phyloP scores from a whole-genome alignment of 371 early-diverging fungal genomes.

The Sporodiniella umbellata region DNA sequence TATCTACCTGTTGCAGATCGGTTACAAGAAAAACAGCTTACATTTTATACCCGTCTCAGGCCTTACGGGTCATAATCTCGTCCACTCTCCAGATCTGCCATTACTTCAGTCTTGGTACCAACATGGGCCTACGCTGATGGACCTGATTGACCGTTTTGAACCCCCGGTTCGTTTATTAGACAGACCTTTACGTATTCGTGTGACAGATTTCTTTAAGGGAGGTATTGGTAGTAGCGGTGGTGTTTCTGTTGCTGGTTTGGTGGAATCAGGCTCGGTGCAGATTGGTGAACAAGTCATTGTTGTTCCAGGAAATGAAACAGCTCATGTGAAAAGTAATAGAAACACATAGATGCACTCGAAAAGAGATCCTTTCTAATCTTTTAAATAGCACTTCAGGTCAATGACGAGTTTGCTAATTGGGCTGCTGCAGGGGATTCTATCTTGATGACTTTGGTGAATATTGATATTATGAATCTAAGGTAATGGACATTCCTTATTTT shows the following conservation, averaged over 20 bases:
- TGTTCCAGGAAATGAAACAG: constrained; percentile 79
- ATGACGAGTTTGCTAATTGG: constrained; percentile 73
- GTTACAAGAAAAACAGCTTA: constrained; percentile 71
- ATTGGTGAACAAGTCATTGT: constrained; percentile 80
- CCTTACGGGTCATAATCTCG: constrained; percentile 82
- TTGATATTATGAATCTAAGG: constrained; percentile 81
- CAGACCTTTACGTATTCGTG: constrained; percentile 78
- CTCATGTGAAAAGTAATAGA: constrained; percentile 76
- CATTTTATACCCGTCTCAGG: constrained; percentile 88
- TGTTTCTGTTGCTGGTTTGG: constrained; percentile 80
- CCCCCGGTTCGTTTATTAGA: constrained; percentile 74
- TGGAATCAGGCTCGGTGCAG: constrained; percentile 85
- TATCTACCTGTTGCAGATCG: constrained; percentile 68
- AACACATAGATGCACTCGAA: not conserved
- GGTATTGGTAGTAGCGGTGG: constrained; percentile 63
- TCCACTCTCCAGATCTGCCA: constrained; percentile 25
- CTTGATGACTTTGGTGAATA: constrained; percentile 67
- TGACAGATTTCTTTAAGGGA: constrained; percentile 86
- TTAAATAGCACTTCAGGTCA: constrained; percentile 64
- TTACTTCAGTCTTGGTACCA: constrained; percentile 72
- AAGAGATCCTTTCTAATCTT: not conserved
- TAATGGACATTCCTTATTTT: constrained; percentile 20
- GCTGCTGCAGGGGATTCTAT: constrained; percentile 94
- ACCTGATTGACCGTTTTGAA: constrained; percentile 65
- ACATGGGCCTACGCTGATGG: constrained; percentile 56